phyloP scores from a whole-genome alignment of 768 basidiomycete species.

The Trametes cubensis region DNA sequence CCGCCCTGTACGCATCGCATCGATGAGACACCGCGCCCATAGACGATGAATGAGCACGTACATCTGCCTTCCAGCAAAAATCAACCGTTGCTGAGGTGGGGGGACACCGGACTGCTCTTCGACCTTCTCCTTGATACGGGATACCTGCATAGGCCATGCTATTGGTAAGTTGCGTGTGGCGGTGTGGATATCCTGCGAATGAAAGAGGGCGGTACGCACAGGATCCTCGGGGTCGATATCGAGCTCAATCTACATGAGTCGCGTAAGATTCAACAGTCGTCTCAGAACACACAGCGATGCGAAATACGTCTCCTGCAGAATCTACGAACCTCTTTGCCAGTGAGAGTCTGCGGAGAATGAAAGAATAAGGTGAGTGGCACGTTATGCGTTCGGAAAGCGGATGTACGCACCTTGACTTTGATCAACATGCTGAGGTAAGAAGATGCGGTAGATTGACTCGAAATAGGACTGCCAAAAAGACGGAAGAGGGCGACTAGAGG shows the following conservation, averaged over 20 bases:
- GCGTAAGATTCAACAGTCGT: not conserved
- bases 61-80: conserved; percentile 93
- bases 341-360: conserved; percentile 68
- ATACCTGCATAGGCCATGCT: conserved; percentile 56
- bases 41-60: conserved; percentile 42
- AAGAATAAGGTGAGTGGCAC: conserved; percentile 12
- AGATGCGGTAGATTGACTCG: not conserved
- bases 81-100: conserved; percentile 92
- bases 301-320: not conserved
- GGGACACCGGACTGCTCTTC: conserved; percentile 99
- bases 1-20: conserved; percentile 56
- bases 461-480: not conserved
- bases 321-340: conserved; percentile 86
- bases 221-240: conserved; percentile 91
- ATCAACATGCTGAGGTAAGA: conserved; percentile 61
- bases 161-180: too few species aligned
- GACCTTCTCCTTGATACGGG: conserved; percentile 94
- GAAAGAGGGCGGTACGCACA: conserved; percentile 44
- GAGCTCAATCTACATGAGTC: conserved; percentile 75
- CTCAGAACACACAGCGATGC: not conserved
- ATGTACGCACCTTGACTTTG: conserved; percentile 76
- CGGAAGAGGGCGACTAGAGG: not conserved
- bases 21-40: not conserved
- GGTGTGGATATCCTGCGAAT: not conserved
- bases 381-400: not conserved